Conservation (phyloP, 2,329 filamentous ascomycete genomes). For the Aureobasidium leucospermi region DNA sequence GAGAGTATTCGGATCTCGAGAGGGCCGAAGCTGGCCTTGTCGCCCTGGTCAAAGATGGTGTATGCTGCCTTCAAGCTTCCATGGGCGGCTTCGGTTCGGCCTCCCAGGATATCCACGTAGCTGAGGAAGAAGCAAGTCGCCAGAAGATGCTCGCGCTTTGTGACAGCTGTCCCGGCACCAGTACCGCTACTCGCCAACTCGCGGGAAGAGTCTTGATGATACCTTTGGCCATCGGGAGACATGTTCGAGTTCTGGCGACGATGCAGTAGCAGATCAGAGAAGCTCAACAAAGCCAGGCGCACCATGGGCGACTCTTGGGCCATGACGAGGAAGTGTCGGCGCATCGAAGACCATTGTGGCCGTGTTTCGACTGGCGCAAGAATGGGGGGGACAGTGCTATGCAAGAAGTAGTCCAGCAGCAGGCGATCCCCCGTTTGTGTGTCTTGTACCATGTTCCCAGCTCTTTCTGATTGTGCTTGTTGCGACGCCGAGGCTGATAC, state of each 20-base stretch:
- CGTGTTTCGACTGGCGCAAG: not conserved
- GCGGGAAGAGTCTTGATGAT: slow-evolving; percentile 18
- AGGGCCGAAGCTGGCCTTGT: not conserved
- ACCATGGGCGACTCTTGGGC: not conserved
- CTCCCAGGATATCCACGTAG: slow-evolving; percentile 40
- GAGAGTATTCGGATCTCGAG: slow-evolving; percentile 44
- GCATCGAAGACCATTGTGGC: not conserved
- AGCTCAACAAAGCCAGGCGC: not conserved
- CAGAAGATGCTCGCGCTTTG: slow-evolving; percentile 33
- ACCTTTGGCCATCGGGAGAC: slow-evolving; percentile 16
- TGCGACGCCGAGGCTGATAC: too few species aligned
- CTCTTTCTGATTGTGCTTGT: not conserved
- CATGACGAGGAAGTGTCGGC: slow-evolving; percentile 3
- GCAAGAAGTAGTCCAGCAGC: not conserved
- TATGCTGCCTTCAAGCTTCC: slow-evolving; percentile 45
- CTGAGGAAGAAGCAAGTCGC: slow-evolving; percentile 48
- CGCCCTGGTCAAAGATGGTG: slow-evolving; percentile 33
- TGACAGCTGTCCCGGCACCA: too few species aligned
- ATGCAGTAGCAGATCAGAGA: slow-evolving; percentile 21
- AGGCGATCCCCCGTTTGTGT: not conserved
- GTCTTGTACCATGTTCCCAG: not conserved
- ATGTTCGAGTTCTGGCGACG: not conserved
- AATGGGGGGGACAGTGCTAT: not conserved
- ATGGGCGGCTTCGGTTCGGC: slow-evolving; percentile 40
- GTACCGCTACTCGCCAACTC: not conserved